Evolutionary conservation across 192 early-diverging fungal species (phyloP), one percentile per base, ranked within the genome.

Genomic region (Mortierella claussenii): DNA sequence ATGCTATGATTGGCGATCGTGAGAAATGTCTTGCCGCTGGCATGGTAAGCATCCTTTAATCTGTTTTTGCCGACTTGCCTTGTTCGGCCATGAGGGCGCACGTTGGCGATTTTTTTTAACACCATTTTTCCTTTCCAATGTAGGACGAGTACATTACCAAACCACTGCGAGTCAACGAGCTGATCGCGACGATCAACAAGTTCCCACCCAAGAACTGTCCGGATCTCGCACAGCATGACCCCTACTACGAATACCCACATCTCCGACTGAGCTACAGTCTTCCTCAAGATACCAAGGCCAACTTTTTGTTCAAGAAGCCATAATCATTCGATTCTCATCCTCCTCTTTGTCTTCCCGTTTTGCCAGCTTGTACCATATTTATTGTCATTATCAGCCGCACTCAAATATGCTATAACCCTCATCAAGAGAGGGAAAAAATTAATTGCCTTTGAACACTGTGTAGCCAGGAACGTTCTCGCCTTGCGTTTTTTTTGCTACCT

Each of bases 1-100:
- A 94, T 63, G 94, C 93, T n/a, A 94, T 95, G 91, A 88, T 92
- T 64, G 92, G 93, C 21, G 94, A 96, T 74, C 87, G 93, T 58
- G 93, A 96, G 69, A 91, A 90, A 67, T 95, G 94, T 67, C 78
- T 96, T 60, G 81, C 85, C 21, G 82, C 91, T 27, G 93, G 93
- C 11, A 95, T 96, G 94, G 94, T 80, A 82, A 55, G 79, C 65
- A 10, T 40, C 13, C n/a, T n/a, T n/a, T n/a, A n/a, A n/a, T n/a
- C n/a, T n/a, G n/a, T n/a, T n/a, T n/a, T n/a, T n/a, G n/a, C n/a
- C n/a, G n/a, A n/a, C n/a, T n/a, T n/a, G n/a, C n/a, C n/a, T n/a
- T n/a, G n/a, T n/a, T n/a, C n/a, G n/a, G n/a, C n/a, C n/a, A n/a
- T n/a, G n/a, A n/a, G n/a, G n/a, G n/a, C n/a, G n/a, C n/a, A n/a